Evolutionary conservation across 805 yeast species (phyloP), one percentile per base, ranked within the genome.

Genomic region (Yarrowia hollandica): DNA sequence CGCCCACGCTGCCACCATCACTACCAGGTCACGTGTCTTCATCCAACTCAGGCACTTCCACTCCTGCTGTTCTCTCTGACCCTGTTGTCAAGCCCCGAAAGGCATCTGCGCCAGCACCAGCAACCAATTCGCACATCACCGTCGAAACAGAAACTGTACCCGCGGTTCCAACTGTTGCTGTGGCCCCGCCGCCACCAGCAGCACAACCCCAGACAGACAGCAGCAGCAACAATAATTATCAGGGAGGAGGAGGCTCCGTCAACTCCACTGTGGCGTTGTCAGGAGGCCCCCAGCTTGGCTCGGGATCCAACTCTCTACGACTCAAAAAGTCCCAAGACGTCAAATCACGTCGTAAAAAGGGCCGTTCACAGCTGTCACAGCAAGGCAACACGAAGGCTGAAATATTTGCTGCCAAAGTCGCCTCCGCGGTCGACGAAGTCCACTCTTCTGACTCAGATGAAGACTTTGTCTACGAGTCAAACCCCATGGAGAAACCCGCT

Each of bases 371-470:
- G 61, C 39, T 60, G 64, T 34, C 60, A 69, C 52, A 65, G 65
- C 23, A 69, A 6, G 67, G 73, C 5, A 80, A 89, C 3, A 83
- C 96, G 7, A 81, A 90, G 67, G 94, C 97, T 0, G 98, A 91
- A 68, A 82, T 90, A 62, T 94, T 94, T 71, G 98, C 97, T 9
- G 97, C 98, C 0, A 88, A 86, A 65, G 77, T 94, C 62, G 98
- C 97, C 8, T 85, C 90, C 60, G 98, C 98, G 0, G 95, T 92
- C 4, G 96, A 87, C 63, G 96, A 90, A 65, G 89, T 87, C 62
- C 68, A 71, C 26, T 83, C 87, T 37, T 85, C 91, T 30, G 97
- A 91, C 69, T 83, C 90, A 22, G 96, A 91, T 65, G 99, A 94
- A 70, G 90, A 96, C 1, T 92, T 94, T 77, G 97, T 92, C n/a